Evolutionary conservation across 192 early-diverging fungal genomes (phyloP).

Genomic region (Backusella westeae): DNA sequence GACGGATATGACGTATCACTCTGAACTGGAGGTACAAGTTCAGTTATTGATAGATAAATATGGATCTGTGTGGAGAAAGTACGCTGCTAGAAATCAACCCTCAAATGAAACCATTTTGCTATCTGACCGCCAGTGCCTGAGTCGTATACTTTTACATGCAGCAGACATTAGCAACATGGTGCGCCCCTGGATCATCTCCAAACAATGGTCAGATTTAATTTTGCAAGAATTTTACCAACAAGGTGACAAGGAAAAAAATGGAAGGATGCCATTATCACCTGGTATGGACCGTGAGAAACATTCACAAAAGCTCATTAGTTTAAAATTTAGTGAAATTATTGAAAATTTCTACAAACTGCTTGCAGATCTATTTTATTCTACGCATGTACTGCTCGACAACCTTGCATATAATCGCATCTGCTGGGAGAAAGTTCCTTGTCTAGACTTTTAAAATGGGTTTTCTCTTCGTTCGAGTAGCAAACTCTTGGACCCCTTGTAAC

Average conservation of each 20-base stretch:
- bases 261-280: constrained; percentile 70
- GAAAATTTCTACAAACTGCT: constrained; percentile 81
- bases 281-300: constrained; percentile 76
- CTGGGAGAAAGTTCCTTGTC: not conserved
- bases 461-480: too few species aligned
- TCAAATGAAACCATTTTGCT: constrained; percentile 20
- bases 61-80: not conserved
- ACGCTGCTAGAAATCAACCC: not conserved
- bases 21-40: not conserved
- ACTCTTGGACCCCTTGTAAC: not conserved
- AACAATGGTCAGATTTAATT: constrained; percentile 84
- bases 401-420: constrained; percentile 6
- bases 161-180: constrained; percentile 85
- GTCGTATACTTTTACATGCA: constrained; percentile 69
- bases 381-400: constrained; percentile 49
- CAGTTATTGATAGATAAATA: constrained; percentile 1
- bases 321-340: constrained; percentile 72
- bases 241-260: constrained; percentile 74
- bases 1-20: constrained; percentile 14
- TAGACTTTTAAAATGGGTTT: not conserved
- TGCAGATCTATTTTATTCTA: constrained; percentile 66
- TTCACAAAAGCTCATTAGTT: constrained; percentile 65
- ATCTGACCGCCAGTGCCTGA: constrained; percentile 55
- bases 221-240: constrained; percentile 80
- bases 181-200: constrained; percentile 77